Percentiles rank a stretch among this genome's conserved stretches.
These are phyloP conservation scores for Fusarium staphyleae DNA, from an alignment of 2,329 filamentous ascomycete genomes.

Conservation along the genomic window DNA sequence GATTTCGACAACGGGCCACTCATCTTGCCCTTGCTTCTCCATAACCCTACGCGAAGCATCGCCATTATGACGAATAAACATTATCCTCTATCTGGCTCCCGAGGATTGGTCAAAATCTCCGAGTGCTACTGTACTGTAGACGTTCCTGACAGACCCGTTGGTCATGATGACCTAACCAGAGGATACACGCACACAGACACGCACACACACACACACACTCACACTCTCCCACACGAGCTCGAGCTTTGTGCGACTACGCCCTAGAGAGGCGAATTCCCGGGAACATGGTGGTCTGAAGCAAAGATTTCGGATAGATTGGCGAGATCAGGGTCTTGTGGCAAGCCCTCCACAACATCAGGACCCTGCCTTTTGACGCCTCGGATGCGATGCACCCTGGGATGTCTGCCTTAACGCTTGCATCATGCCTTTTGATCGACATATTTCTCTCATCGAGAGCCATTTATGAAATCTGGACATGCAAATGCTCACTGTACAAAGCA, in stretches of 20 bases:
- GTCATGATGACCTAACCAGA: no score
- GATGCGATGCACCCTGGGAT: constrained; percentile 7
- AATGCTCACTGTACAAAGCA: no score
- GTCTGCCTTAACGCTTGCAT: background rate
- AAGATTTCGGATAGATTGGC: constrained; percentile 28
- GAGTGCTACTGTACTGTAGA: no score
- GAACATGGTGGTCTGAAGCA: constrained; percentile 5
- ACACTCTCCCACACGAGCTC: no score
- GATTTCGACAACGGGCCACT: constrained; percentile 11
- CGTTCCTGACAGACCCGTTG: no score
- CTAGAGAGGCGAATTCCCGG: background rate
- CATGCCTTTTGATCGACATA: background rate
- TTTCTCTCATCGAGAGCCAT: no score
- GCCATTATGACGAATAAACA: background rate
- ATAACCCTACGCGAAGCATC: constrained; percentile 2
- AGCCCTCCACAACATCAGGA: background rate
- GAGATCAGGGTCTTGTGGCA: constrained; percentile 16
- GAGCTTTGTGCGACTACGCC: background rate
- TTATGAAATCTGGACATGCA: no score
- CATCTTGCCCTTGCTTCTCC: background rate
- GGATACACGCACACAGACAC: no score
- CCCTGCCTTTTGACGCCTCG: background rate
- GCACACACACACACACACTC: no score
- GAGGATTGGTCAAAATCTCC: background rate
- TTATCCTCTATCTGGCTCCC: background rate